Evolutionary conservation across 805 yeast genomes (phyloP).

Genomic region (Ogataea allantospora): DNA sequence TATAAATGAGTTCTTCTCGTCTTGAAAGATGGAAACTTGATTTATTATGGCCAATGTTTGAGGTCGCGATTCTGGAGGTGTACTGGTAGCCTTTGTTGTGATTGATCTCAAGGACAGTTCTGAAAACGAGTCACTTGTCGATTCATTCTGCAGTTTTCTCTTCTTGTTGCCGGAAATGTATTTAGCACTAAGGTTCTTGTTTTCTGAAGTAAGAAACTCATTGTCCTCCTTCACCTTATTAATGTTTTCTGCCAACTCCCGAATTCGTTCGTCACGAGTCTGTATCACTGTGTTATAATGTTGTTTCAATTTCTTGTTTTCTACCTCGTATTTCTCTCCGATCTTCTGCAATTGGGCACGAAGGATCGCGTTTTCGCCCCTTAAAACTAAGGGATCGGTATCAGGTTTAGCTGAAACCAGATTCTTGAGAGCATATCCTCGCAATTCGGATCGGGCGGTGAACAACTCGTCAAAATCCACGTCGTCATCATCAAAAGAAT

Average conservation of each 20-base stretch:
- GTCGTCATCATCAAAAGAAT: slow-evolving; percentile 34
- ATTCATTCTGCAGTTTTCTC: slow-evolving; percentile 23
- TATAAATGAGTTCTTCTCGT: slow-evolving; percentile 40
- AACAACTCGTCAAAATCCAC: slow-evolving; percentile 29
- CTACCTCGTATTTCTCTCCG: slow-evolving; percentile 37
- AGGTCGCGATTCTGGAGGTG: slow-evolving; percentile 3
- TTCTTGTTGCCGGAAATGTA: slow-evolving; percentile 27
- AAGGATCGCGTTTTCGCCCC: slow-evolving; percentile 80
- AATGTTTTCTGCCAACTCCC: slow-evolving; percentile 33
- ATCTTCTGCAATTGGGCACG: slow-evolving; percentile 58
- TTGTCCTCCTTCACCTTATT: slow-evolving; percentile 52
- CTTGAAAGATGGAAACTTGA: slow-evolving; percentile 34
- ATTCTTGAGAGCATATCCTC: neutral
- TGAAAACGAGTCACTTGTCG: slow-evolving; percentile 5
- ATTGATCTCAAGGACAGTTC: slow-evolving; percentile 1
- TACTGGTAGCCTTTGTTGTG: slow-evolving; percentile 4
- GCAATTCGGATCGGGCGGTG: slow-evolving; percentile 13
- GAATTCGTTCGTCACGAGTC: slow-evolving; percentile 26
- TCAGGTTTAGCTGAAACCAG: slow-evolving; percentile 1
- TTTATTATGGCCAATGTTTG: slow-evolving; percentile 27
- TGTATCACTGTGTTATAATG: slow-evolving; percentile 21
- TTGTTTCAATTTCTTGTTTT: slow-evolving; percentile 39
- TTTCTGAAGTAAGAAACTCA: slow-evolving; percentile 51
- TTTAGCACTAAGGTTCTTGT: slow-evolving; percentile 33
- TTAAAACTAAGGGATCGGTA: slow-evolving; percentile 31